phyloP scores from a whole-genome alignment of 192 early-diverging fungal genomes.

The Entomortierella parvispora region DNA sequence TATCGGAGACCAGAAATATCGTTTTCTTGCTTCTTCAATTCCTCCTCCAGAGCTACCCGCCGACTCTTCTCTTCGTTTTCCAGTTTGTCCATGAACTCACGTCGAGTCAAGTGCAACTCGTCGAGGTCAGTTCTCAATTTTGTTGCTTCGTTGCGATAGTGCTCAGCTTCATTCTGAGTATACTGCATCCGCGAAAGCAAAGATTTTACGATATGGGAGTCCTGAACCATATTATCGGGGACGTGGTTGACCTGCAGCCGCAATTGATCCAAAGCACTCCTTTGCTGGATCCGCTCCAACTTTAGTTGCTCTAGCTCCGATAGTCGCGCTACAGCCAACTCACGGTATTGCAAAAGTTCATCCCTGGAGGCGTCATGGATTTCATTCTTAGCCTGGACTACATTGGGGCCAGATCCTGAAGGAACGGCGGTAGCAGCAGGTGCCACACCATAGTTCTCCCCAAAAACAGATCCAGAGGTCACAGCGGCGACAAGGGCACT shows the following conservation, averaged over 20 bases:
- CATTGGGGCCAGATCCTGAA: background rate
- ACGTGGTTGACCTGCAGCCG: constrained; percentile 32
- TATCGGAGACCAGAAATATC: constrained; percentile 45
- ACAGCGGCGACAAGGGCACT: constrained; percentile 34
- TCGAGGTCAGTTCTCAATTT: constrained; percentile 33
- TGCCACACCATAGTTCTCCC: constrained; percentile 30
- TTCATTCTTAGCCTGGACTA: constrained; percentile 16
- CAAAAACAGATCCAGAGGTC: constrained; percentile 39
- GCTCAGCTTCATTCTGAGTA: constrained; percentile 36
- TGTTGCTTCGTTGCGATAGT: constrained; percentile 15
- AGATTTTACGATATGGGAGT: constrained; percentile 24
- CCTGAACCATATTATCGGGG: constrained; percentile 40
- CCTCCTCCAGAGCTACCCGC: constrained; percentile 31
- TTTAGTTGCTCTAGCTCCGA: constrained; percentile 41
- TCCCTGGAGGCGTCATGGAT: constrained; percentile 33
- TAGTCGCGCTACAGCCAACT: constrained; percentile 30
- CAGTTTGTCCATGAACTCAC: constrained; percentile 41
- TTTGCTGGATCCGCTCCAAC: constrained; percentile 25
- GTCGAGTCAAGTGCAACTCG: constrained; percentile 25
- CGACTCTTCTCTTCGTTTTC: constrained; percentile 40
- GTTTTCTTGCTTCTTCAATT: constrained; percentile 41
- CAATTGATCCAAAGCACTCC: constrained; percentile 32
- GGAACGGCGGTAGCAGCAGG: constrained; percentile 14
- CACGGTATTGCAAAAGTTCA: constrained; percentile 35
- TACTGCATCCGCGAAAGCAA: constrained; percentile 33